Conservation (phyloP, 306 rosid species). For the Cucumis melo region DNA sequence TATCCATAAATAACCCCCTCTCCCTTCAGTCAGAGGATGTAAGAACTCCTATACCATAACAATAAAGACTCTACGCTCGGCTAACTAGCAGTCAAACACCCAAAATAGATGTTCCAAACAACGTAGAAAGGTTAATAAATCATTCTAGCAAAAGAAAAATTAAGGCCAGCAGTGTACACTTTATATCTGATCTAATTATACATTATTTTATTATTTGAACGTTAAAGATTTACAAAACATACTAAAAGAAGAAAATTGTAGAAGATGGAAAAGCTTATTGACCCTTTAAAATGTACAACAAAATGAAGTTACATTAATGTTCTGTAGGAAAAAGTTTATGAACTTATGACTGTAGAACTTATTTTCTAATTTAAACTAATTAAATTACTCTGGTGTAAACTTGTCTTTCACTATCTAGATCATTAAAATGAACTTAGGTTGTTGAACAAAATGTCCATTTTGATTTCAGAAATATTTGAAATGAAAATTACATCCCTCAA, state of each 20-base stretch:
- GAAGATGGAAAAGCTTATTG: background rate
- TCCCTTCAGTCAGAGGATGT: no score
- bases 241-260: background rate
- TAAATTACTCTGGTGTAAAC: background rate
- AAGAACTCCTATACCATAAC: no score
- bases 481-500: background rate
- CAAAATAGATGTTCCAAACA: no score
- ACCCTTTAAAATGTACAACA: background rate
- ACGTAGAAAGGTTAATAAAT: no score
- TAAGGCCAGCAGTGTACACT: no score
- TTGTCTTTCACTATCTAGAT: background rate
- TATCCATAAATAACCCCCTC: no score
- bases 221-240: no score
- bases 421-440: background rate
- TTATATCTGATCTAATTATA: no score
- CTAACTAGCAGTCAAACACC: no score
- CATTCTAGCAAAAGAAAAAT: no score
- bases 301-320: background rate
- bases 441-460: background rate
- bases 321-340: background rate
- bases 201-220: no score
- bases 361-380: background rate
- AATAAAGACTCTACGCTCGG: no score
- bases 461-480: background rate
- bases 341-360: background rate